Conservation (phyloP, 805 yeast species). For the Metschnikowia kofuensis region DNA sequence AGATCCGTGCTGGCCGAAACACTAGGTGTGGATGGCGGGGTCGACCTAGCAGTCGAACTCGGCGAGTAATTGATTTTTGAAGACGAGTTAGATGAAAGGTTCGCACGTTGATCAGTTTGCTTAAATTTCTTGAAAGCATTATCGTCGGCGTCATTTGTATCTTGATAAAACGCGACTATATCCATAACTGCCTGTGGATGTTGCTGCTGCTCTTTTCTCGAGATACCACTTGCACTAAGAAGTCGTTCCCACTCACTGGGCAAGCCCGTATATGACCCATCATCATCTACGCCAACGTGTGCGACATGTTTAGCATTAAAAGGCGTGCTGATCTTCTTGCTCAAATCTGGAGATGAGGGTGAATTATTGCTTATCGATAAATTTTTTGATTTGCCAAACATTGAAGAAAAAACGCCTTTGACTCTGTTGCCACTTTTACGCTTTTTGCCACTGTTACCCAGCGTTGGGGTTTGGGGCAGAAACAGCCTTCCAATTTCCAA, state of each 20-base stretch:
- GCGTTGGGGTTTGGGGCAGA: slow-evolving; percentile 1
- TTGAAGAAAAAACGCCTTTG: slow-evolving; percentile 56
- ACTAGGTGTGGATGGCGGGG: slow-evolving; percentile 32
- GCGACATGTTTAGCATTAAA: slow-evolving; percentile 87
- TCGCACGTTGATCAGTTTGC: slow-evolving; percentile 19
- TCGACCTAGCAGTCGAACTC: slow-evolving; percentile 23
- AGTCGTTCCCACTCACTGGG: slow-evolving; percentile 92
- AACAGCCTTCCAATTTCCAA: slow-evolving; percentile 17
- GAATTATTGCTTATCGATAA: background rate
- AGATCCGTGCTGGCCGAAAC: slow-evolving; percentile 12
- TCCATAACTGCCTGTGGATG: slow-evolving; percentile 95
- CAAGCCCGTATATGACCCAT: slow-evolving; percentile 87
- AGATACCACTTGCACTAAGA: slow-evolving; percentile 80
- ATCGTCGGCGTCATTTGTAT: slow-evolving; percentile 44
- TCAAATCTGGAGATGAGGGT: slow-evolving; percentile 18
- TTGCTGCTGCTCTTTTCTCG: slow-evolving; percentile 81
- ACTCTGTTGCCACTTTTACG: slow-evolving; percentile 50
- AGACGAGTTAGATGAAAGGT: background rate
- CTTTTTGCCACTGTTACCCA: slow-evolving; percentile 9
- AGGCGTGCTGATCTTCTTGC: slow-evolving; percentile 80
- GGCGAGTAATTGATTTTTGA: slow-evolving; percentile 14
- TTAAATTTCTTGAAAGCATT: slow-evolving; percentile 44
- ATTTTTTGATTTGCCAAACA: slow-evolving; percentile 38
- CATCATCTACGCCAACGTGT: slow-evolving; percentile 87
- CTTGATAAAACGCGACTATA: slow-evolving; percentile 81